These are phyloP conservation scores for Tetrastigma voinierianum DNA, from an alignment of 164 flowering plant genomes.

Conservation along the genomic window DNA sequence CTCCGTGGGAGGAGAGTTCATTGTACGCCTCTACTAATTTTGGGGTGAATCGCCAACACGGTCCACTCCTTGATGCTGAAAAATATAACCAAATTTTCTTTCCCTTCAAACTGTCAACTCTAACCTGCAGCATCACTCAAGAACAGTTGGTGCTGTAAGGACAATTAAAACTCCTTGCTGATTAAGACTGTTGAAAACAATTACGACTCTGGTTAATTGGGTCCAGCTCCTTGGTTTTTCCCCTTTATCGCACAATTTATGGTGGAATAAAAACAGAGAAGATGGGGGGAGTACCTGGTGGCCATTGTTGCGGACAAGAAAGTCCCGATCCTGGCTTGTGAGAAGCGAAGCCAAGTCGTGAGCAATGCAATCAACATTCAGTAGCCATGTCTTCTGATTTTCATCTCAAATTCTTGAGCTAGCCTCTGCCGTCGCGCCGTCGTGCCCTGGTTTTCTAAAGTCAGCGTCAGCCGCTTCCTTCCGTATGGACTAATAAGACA, in stretches of 20 bases:
- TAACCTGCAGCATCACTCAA: conserved; percentile 33
- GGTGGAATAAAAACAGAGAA: background rate
- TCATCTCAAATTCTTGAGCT: no score
- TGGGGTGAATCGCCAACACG: conserved; percentile 55
- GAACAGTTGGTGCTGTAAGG: background rate
- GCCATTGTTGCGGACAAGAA: conserved; percentile 16
- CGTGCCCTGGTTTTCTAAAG: no score
- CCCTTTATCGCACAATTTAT: background rate
- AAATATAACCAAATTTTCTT: conserved; percentile 51
- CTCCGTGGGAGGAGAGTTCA: conserved; percentile 37
- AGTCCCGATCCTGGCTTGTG: conserved; percentile 11
- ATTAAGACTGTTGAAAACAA: background rate
- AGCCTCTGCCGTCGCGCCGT: no score
- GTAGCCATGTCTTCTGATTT: background rate
- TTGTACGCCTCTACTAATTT: conserved; percentile 44
- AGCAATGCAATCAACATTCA: background rate
- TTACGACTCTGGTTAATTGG: background rate
- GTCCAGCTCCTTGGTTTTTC: background rate
- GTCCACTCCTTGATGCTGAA: conserved; percentile 69
- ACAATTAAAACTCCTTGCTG: background rate
- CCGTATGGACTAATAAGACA: no score
- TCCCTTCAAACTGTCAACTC: conserved; percentile 44
- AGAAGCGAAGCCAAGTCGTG: conserved; percentile 13
- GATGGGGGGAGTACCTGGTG: conserved; percentile 8
- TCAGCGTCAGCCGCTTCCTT: no score